Percentiles rank a stretch among this genome's conserved stretches.
These are phyloP conservation scores for Kwoniella pini DNA, from an alignment of 768 basidiomycete species.

Conservation along the genomic window DNA sequence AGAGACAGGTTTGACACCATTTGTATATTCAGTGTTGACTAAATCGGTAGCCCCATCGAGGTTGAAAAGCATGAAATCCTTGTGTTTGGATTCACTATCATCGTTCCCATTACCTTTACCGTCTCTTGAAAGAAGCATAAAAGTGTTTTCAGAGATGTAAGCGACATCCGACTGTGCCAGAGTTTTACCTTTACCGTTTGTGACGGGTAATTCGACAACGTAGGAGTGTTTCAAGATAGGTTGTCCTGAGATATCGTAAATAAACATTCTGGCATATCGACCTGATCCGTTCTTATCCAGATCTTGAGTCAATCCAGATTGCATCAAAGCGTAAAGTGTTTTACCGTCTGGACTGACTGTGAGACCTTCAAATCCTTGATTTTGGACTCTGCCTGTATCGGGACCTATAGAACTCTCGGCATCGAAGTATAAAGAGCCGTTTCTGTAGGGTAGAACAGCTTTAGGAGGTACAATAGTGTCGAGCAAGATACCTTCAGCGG, in stretches of 20 bases:
- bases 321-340: constrained; percentile 65
- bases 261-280: constrained; percentile 63
- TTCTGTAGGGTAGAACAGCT: constrained; percentile 60
- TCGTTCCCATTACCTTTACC: constrained; percentile 62
- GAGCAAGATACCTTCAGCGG: constrained; percentile 59
- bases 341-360: constrained; percentile 60
- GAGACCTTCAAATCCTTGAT: constrained; percentile 67
- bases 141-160: constrained; percentile 61
- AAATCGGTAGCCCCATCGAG: constrained; percentile 66
- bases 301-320: constrained; percentile 67
- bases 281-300: constrained; percentile 60
- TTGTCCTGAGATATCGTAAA: constrained; percentile 60
- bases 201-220: constrained; percentile 54
- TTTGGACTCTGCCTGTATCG: constrained; percentile 61
- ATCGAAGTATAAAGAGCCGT: constrained; percentile 61
- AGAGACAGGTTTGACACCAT: constrained; percentile 61
- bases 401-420: constrained; percentile 55
- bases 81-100: constrained; percentile 59
- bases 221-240: constrained; percentile 46
- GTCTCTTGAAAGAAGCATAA: constrained; percentile 65
- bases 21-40: constrained; percentile 62
- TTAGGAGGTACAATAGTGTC: constrained; percentile 64
- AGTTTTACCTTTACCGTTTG: constrained; percentile 59
- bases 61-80: constrained; percentile 65
- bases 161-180: constrained; percentile 63